phyloP scores from a whole-genome alignment of 371 early-diverging fungal genomes.

The Massospora cicadina region DNA sequence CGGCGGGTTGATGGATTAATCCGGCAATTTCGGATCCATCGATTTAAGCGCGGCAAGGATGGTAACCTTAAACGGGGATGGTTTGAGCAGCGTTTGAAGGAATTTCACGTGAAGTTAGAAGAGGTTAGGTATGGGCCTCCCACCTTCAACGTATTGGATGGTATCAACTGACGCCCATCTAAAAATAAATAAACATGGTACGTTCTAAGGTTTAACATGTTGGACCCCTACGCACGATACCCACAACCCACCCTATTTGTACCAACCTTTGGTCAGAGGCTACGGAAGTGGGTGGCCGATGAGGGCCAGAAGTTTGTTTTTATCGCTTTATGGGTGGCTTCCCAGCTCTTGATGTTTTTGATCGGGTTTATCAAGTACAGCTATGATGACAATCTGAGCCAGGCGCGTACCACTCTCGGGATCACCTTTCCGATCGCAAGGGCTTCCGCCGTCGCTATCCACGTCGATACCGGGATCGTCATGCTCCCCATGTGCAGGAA shows the following conservation, averaged over 20 bases:
- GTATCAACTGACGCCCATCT: too few relatives aligned
- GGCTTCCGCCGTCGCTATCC: conserved; percentile 40
- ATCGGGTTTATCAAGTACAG: not conserved
- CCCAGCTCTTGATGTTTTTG: conserved; percentile 1
- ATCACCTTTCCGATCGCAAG: conserved; percentile 28
- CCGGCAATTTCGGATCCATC: too few relatives aligned
- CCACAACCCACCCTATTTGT: not conserved
- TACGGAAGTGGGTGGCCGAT: not conserved
- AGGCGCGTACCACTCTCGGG: not conserved
- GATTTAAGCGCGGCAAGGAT: too few relatives aligned
- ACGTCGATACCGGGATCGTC: conserved; percentile 52
- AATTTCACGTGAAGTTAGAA: too few relatives aligned
- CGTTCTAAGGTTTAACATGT: too few relatives aligned
- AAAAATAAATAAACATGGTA: too few relatives aligned
- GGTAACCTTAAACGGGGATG: too few relatives aligned
- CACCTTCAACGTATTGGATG: too few relatives aligned
- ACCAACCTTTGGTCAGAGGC: not conserved
- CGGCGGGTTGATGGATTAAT: too few relatives aligned
- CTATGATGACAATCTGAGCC: not conserved
- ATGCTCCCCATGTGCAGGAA: conserved; percentile 69
- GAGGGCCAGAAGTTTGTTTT: not conserved
- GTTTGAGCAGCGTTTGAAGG: too few relatives aligned
- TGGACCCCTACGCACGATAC: conserved; percentile 7
- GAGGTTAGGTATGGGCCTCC: too few relatives aligned
- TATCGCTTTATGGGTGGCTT: not conserved